Conservation (phyloP, 768 basidiomycete genomes). For the Mycena pura region DNA sequence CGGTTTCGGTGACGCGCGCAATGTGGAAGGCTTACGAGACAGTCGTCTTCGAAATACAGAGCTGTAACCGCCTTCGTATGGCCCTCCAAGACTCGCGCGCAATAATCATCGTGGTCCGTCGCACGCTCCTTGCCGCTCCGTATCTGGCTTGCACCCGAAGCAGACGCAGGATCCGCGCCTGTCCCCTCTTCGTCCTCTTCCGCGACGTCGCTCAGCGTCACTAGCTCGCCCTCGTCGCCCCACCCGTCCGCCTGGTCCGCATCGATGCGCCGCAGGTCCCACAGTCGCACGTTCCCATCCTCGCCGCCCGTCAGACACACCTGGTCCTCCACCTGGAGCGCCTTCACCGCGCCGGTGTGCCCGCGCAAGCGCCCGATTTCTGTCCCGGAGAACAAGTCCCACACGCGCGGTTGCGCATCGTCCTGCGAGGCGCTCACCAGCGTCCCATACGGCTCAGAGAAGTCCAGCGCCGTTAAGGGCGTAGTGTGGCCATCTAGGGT, state of each 20-base stretch:
- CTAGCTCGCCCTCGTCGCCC: slow-evolving; percentile 56
- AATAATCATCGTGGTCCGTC: slow-evolving; percentile 60
- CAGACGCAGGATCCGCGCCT: slow-evolving; percentile 44
- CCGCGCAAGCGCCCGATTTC: slow-evolving; percentile 88
- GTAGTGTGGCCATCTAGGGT: slow-evolving; percentile 82
- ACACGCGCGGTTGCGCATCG: slow-evolving; percentile 87
- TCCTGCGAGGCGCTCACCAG: slow-evolving; percentile 88
- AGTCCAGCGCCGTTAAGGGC: slow-evolving; percentile 89
- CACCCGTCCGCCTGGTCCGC: slow-evolving; percentile 68
- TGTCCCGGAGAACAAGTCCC: slow-evolving; percentile 91
- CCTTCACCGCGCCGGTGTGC: slow-evolving; percentile 83
- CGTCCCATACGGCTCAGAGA: slow-evolving; percentile 95
- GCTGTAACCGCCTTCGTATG: slow-evolving; percentile 93
- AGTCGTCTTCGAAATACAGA: slow-evolving; percentile 94
- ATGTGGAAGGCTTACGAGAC: slow-evolving; percentile 64
- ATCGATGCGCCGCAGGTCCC: slow-evolving; percentile 89
- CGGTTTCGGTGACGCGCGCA: not conserved
- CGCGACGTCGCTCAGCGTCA: slow-evolving; percentile 65
- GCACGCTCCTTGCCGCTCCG: slow-evolving; percentile 43
- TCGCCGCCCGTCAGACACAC: slow-evolving; percentile 90
- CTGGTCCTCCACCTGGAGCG: slow-evolving; percentile 90
- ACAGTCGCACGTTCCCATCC: slow-evolving; percentile 84
- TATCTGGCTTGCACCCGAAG: slow-evolving; percentile 42
- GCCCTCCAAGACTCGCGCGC: slow-evolving; percentile 81
- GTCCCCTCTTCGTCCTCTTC: slow-evolving; percentile 64